These are phyloP conservation scores for Cucumis sativus DNA, from an alignment of 306 rosid genomes.

Conservation along the genomic window Cucumber_9930_V3 NC_026657.2:37418501-37419000, in stretches of 20 bases:
- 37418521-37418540: not conserved
- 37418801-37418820: constrained; percentile 87
- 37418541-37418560: not conserved
- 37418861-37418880: constrained; percentile 85
- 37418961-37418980: constrained; percentile 87
- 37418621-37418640: constrained; percentile 92
- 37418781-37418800: constrained; percentile 96
- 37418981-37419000: constrained; percentile 97
- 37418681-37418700: constrained; percentile 98
- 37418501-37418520: not conserved
- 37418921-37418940: constrained; percentile 86
- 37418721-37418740: constrained; percentile 78
- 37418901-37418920: constrained; percentile 93
- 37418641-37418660: constrained; percentile 97
- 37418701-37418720: constrained; percentile 71
- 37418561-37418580: not conserved
- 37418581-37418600: not conserved
- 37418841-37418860: constrained; percentile 87
- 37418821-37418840: constrained; percentile 72
- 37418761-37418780: constrained; percentile 92
- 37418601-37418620: not conserved
- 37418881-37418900: constrained; percentile 57
- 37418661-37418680: constrained; percentile 86
- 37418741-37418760: constrained; percentile 92
- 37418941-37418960: constrained; percentile 68